These are phyloP conservation scores for Euphorbia peplus DNA, from an alignment of 345 rosid species.

Conservation along the genomic window DNA sequence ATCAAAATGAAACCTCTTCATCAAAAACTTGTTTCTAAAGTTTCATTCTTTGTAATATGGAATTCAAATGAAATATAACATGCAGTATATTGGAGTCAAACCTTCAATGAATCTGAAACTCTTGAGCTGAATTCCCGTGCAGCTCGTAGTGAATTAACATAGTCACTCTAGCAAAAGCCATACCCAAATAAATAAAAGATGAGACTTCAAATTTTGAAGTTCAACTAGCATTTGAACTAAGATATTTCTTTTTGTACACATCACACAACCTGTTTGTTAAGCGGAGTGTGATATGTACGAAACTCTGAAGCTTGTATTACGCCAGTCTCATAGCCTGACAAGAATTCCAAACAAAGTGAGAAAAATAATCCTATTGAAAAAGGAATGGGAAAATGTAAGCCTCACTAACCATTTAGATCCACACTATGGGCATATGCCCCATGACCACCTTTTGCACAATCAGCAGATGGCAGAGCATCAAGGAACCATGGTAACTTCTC, in stretches of 20 bases:
- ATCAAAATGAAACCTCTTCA: slow-evolving; percentile 1
- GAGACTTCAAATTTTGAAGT: not conserved
- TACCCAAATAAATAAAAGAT: slow-evolving; percentile 12
- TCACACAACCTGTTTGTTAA: slow-evolving; percentile 28
- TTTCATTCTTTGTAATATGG: not conserved
- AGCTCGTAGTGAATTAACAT: slow-evolving; percentile 25
- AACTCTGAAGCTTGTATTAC: slow-evolving; percentile 28
- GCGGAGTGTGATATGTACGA: slow-evolving; percentile 32
- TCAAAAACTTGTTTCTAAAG: not conserved
- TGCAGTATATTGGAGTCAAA: slow-evolving; percentile 13
- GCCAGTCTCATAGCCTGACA: slow-evolving; percentile 25
- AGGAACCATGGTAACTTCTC: slow-evolving; percentile 99
- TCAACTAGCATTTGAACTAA: not conserved
- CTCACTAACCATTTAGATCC: slow-evolving; percentile 64
- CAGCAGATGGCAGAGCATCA: slow-evolving; percentile 82
- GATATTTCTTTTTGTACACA: slow-evolving; percentile 9
- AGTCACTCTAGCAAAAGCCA: slow-evolving; percentile 26
- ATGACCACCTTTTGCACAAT: slow-evolving; percentile 97
- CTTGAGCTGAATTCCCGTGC: slow-evolving; percentile 27
- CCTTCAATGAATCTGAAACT: slow-evolving; percentile 27
- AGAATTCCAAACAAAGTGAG: not conserved
- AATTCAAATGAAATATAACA: slow-evolving; percentile 4
- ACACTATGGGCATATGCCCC: slow-evolving; percentile 94
- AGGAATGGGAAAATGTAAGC: not conserved
- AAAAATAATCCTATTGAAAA: not conserved